Evolutionary conservation across 352 stramenopile species (phyloP).

Genomic region (Plasmopara halstedii): DNA sequence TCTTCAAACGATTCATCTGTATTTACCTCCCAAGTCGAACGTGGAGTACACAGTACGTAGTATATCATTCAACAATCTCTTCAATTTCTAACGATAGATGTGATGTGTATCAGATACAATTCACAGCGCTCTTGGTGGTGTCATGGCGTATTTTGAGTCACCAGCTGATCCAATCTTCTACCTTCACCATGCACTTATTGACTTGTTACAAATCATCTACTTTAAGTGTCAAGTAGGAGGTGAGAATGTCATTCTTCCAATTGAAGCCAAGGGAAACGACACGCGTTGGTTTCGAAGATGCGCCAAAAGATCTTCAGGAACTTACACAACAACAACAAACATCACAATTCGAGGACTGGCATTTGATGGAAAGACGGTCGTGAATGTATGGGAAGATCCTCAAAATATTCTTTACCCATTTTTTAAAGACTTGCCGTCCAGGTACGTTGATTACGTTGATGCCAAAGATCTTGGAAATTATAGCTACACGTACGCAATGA

Average conservation of each 20-base stretch:
- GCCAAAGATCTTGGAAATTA: constrained; percentile 40
- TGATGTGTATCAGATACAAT: constrained; percentile 26
- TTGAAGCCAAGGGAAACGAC: constrained; percentile 23
- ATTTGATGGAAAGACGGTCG: constrained; percentile 15
- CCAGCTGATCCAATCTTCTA: constrained; percentile 51
- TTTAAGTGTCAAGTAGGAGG: constrained; percentile 42
- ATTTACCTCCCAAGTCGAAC: constrained; percentile 28
- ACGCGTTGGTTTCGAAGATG: constrained; percentile 28
- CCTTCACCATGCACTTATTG: constrained; percentile 36
- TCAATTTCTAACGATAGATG: background rate
- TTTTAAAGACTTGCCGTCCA: constrained; percentile 51
- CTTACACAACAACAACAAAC: constrained; percentile 17
- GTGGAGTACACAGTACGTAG: constrained; percentile 43
- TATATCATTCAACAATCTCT: background rate
- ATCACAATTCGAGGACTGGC: constrained; percentile 21
- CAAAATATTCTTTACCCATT: constrained; percentile 47
- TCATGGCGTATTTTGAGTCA: constrained; percentile 42
- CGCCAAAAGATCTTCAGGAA: constrained; percentile 1
- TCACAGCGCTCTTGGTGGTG: constrained; percentile 31
- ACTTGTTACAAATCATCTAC: constrained; percentile 45
- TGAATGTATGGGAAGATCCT: constrained; percentile 27
- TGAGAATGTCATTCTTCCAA: constrained; percentile 17
- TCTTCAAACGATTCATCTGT: constrained; percentile 9
- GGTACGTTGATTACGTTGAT: constrained; percentile 38
- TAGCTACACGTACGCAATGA: constrained; percentile 57